Evolutionary conservation across 495 filamentous ascomycete species (phyloP).

Genomic region (Penicillium canescens): DNA sequence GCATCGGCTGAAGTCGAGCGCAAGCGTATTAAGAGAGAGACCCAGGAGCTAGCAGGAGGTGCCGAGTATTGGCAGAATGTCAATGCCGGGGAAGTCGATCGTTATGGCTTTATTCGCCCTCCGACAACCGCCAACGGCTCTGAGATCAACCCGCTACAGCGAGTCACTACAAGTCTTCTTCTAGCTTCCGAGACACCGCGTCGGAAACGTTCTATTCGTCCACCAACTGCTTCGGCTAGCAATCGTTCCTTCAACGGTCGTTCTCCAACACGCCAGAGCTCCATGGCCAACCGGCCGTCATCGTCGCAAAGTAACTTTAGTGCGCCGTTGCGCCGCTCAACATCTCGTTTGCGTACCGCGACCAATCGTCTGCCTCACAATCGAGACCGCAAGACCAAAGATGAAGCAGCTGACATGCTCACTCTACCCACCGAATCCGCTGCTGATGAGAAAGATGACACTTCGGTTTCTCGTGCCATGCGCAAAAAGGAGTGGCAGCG

Average conservation of each 20-base stretch:
- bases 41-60: constrained; percentile 72
- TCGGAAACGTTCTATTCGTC: constrained; percentile 53
- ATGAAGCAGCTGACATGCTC: constrained; percentile 90
- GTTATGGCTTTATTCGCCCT: constrained; percentile 88
- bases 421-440: constrained; percentile 69
- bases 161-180: constrained; percentile 65
- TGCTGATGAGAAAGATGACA: constrained; percentile 51
- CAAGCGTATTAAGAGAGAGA: constrained; percentile 45
- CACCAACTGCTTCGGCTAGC: constrained; percentile 42
- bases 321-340: constrained; percentile 36
- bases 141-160: constrained; percentile 56
- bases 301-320: constrained; percentile 51
- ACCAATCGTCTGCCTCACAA: constrained; percentile 78
- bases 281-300: constrained; percentile 29
- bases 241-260: constrained; percentile 53
- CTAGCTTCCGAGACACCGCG: constrained; percentile 65
- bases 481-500: constrained; percentile 81
- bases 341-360: constrained; percentile 58
- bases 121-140: constrained; percentile 39
- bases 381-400: constrained; percentile 69
- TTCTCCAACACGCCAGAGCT: constrained; percentile 49
- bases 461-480: constrained; percentile 56
- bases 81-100: constrained; percentile 81
- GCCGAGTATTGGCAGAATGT: constrained; percentile 96
- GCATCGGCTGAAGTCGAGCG: constrained; percentile 28